These are phyloP conservation scores for Lecanicillium sp. DNA, from an alignment of 2,329 filamentous ascomycete genomes.

Conservation along the genomic window DNA sequence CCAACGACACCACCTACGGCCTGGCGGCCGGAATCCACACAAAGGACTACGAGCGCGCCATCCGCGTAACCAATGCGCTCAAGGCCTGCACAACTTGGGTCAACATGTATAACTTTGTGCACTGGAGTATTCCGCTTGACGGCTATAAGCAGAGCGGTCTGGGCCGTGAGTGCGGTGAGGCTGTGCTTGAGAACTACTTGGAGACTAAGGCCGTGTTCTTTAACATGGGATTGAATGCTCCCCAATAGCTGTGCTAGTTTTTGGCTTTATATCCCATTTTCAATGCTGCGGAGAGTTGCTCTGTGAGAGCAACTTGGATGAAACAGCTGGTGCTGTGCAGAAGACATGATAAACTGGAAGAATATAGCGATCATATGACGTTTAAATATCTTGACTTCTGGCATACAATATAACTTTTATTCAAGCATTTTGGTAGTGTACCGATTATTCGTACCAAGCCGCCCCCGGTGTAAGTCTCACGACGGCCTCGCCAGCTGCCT, in stretches of 20 bases:
- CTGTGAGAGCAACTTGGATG: not conserved
- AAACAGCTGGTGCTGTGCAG: too few relatives aligned
- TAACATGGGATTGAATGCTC: not conserved
- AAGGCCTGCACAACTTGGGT: slow-evolving; percentile 8
- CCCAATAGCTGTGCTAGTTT: not conserved
- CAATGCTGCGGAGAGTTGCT: not conserved
- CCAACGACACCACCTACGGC: slow-evolving; percentile 43
- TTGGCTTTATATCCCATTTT: not conserved
- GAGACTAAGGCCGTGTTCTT: slow-evolving; percentile 8
- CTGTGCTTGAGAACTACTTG: slow-evolving; percentile 7
- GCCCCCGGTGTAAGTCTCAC: too few relatives aligned
- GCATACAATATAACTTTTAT: too few relatives aligned
- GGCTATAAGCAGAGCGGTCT: slow-evolving; percentile 9
- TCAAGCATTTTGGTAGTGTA: too few relatives aligned
- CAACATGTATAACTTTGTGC: slow-evolving; percentile 6
- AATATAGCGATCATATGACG: too few relatives aligned
- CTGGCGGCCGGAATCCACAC: slow-evolving; percentile 8
- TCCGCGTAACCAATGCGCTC: slow-evolving; percentile 7
- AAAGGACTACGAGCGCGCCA: slow-evolving; percentile 6
- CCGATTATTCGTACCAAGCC: too few relatives aligned
- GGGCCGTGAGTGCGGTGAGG: slow-evolving; percentile 6
- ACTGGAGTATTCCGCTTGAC: slow-evolving; percentile 8
- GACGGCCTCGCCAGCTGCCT: too few relatives aligned
- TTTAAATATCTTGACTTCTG: too few relatives aligned
- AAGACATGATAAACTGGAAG: too few relatives aligned